phyloP scores from a whole-genome alignment of 495 filamentous ascomycete genomes.

The Aspergillus carlsbadensis region DNA sequence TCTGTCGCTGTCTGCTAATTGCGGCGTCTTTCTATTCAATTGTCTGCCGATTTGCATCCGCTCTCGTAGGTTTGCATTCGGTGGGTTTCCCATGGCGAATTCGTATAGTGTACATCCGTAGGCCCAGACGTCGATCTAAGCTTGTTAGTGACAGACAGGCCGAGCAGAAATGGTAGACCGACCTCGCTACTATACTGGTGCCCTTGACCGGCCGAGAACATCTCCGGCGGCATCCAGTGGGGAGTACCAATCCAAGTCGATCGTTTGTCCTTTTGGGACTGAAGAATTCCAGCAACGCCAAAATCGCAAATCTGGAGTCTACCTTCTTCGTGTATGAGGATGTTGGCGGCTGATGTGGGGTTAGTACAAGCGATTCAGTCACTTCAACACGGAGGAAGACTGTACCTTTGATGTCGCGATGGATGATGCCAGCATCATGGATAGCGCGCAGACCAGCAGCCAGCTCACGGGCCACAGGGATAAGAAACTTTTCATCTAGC shows the following conservation, averaged over 20 bases:
- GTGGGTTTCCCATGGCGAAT: slow-evolving; percentile 86
- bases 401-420: slow-evolving; percentile 90
- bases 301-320: slow-evolving; percentile 92
- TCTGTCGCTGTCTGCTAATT: slow-evolving; percentile 66
- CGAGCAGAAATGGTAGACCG: slow-evolving; percentile 1
- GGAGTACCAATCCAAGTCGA: slow-evolving; percentile 93
- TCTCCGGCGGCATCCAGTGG: slow-evolving; percentile 96
- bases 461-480: slow-evolving; percentile 84
- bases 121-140: slow-evolving; percentile 88
- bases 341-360: slow-evolving; percentile 65
- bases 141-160: slow-evolving; percentile 18
- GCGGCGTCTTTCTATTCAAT: slow-evolving; percentile 57
- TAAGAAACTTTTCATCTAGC: slow-evolving; percentile 86
- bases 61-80: slow-evolving; percentile 52
- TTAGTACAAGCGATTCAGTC: slow-evolving; percentile 9
- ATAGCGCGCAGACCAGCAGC: slow-evolving; percentile 81
- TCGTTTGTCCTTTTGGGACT: slow-evolving; percentile 79
- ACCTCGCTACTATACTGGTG: slow-evolving; percentile 61
- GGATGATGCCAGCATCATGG: slow-evolving; percentile 89
- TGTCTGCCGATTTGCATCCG: slow-evolving; percentile 60
- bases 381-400: neutral
- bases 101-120: slow-evolving; percentile 90
- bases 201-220: slow-evolving; percentile 52
- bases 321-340: slow-evolving; percentile 86
- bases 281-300: slow-evolving; percentile 85